These are phyloP conservation scores for Scytalidium sp. DNA, from an alignment of 2,329 filamentous ascomycete genomes.

Conservation along the genomic window DNA sequence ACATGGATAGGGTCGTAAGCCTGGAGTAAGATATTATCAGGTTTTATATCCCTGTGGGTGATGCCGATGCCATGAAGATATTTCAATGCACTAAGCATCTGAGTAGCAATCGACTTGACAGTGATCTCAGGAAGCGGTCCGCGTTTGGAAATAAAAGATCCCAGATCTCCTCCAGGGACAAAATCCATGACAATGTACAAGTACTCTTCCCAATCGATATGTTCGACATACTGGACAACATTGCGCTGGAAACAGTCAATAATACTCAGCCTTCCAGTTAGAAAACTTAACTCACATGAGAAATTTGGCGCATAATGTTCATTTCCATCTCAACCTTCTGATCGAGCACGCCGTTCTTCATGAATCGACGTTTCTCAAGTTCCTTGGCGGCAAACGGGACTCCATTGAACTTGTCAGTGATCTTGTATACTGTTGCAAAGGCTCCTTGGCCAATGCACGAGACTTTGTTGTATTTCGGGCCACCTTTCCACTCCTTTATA, in stretches of 20 bases:
- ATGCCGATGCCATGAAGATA: slow-evolving; percentile 88
- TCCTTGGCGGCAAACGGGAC: slow-evolving; percentile 88
- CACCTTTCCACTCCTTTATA: slow-evolving; percentile 76
- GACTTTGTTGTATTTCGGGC: slow-evolving; percentile 78
- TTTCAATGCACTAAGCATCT: slow-evolving; percentile 76
- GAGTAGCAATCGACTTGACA: slow-evolving; percentile 68
- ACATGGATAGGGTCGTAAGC: slow-evolving; percentile 71
- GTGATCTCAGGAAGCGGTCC: slow-evolving; percentile 64
- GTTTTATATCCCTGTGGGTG: slow-evolving; percentile 97
- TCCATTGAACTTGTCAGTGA: slow-evolving; percentile 83
- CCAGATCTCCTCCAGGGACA: slow-evolving; percentile 78
- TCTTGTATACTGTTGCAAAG: slow-evolving; percentile 89
- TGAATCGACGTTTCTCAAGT: slow-evolving; percentile 86
- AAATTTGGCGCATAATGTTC: slow-evolving; percentile 85
- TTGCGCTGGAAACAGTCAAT: slow-evolving; percentile 56
- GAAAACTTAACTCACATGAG: slow-evolving; percentile 63
- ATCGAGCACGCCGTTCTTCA: slow-evolving; percentile 87
- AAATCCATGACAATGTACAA: slow-evolving; percentile 98
- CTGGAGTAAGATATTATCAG: slow-evolving; percentile 90
- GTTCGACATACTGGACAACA: slow-evolving; percentile 88
- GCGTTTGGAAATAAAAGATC: slow-evolving; percentile 62
- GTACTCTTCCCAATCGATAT: slow-evolving; percentile 75
- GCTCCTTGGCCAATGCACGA: slow-evolving; percentile 85
- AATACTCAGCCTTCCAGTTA: slow-evolving; percentile 6
- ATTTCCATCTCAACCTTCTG: slow-evolving; percentile 96